phyloP scores from a whole-genome alignment of 2,329 filamentous ascomycete genomes.

The Zasmidium citrigriseum region DNA sequence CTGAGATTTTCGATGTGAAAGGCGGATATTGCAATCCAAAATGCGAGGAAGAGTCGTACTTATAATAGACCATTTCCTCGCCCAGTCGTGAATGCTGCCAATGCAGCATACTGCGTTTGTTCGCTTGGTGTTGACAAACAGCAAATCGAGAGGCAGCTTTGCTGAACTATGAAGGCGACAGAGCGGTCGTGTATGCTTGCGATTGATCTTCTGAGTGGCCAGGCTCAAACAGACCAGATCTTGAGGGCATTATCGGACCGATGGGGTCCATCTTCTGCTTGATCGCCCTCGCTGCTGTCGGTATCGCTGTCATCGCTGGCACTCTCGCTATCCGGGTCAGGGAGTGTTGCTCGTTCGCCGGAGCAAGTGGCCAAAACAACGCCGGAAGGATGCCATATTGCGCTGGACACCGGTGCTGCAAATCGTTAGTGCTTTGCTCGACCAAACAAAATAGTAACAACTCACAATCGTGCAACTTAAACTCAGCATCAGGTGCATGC shows the following conservation, averaged over 20 bases:
- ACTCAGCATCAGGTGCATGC: constrained; percentile 45
- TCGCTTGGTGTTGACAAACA: too few species aligned
- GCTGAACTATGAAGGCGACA: too few species aligned
- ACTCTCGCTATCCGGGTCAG: background rate
- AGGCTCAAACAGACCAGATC: constrained; percentile 11
- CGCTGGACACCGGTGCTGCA: constrained; percentile 46
- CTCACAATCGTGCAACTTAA: constrained; percentile 44
- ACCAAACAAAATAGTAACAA: background rate
- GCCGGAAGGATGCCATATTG: constrained; percentile 49
- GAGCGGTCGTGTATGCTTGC: too few species aligned
- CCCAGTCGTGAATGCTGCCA: too few species aligned
- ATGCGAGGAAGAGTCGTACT: too few species aligned
- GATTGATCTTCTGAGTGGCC: background rate
- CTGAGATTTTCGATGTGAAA: too few species aligned
- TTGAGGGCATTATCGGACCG: constrained; percentile 14
- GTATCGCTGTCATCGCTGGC: constrained; percentile 4
- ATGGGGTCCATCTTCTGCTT: background rate
- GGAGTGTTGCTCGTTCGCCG: constrained; percentile 38
- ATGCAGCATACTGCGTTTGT: too few species aligned
- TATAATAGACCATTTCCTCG: too few species aligned
- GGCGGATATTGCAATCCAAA: too few species aligned
- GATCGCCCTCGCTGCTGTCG: background rate
- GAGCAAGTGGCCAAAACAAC: constrained; percentile 53
- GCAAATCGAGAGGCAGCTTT: too few species aligned
- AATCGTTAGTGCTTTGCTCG: background rate